phyloP scores from a whole-genome alignment of 139 green algal genomes.

The Chlamydomonas eustigma region DNA sequence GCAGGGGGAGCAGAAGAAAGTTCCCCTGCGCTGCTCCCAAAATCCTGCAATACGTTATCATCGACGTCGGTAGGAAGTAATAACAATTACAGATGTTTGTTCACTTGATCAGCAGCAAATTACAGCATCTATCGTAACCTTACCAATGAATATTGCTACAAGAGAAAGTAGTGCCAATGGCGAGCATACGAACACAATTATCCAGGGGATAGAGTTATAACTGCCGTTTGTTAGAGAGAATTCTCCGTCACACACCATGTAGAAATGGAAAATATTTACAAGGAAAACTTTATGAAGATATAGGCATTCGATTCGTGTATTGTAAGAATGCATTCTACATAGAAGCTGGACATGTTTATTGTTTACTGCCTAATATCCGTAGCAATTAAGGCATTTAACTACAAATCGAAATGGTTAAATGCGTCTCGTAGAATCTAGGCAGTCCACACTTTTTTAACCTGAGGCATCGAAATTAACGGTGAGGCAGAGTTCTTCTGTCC shows the following conservation, averaged over 20 bases:
- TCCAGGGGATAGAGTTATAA: background rate
- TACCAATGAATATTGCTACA: background rate
- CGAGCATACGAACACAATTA: background rate
- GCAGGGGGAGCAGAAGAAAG: background rate
- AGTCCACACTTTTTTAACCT: too few species aligned
- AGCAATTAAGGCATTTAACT: too few species aligned
- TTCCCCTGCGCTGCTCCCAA: background rate
- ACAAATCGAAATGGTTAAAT: too few species aligned
- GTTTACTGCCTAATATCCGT: too few species aligned
- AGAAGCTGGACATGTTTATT: too few species aligned
- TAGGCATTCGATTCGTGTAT: too few species aligned
- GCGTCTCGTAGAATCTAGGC: too few species aligned
- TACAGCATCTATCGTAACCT: background rate
- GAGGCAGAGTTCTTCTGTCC: too few species aligned
- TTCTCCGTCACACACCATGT: background rate
- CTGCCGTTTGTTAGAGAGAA: background rate
- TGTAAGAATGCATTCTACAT: too few species aligned
- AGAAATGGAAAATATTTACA: too few species aligned
- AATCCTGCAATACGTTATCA: background rate
- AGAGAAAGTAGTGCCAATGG: background rate
- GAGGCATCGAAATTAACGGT: too few species aligned
- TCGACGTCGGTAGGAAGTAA: background rate
- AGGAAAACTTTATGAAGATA: too few species aligned
- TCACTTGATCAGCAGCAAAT: background rate
- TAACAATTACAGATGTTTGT: background rate